These are phyloP conservation scores for Umbilicus rupestris DNA, from an alignment of 164 flowering plant species.

Conservation along the genomic window DNA sequence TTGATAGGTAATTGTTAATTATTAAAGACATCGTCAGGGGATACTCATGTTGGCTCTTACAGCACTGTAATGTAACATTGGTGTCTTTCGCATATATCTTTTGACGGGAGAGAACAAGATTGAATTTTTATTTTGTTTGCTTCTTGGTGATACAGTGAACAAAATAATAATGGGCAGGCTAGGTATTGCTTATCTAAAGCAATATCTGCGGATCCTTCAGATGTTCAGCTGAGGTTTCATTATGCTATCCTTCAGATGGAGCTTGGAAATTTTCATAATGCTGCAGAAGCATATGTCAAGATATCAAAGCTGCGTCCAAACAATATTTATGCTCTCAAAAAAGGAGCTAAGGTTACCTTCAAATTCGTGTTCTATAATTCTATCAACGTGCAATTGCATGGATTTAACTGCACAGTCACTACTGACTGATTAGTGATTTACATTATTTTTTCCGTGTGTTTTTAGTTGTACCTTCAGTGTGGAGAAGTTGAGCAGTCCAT, in stretches of 20 bases:
- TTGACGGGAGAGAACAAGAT: not conserved
- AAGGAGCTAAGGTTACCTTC: constrained; percentile 27
- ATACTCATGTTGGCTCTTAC: not conserved
- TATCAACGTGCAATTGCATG: not conserved
- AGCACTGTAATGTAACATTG: not conserved
- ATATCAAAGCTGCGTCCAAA: constrained; percentile 35
- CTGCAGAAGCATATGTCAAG: constrained; percentile 51
- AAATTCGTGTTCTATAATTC: not conserved
- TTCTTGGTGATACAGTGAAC: not conserved
- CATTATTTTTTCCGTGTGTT: not conserved
- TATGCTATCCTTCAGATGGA: not conserved
- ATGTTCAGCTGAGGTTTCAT: not conserved
- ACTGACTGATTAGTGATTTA: not conserved
- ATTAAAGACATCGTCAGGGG: not conserved
- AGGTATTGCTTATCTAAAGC: constrained; percentile 1
- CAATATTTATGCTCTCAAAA: constrained; percentile 33
- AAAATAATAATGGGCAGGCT: not conserved
- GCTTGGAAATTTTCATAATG: constrained; percentile 29
- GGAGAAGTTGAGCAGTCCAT: constrained; percentile 48
- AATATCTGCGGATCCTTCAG: constrained; percentile 1
- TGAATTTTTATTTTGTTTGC: not conserved
- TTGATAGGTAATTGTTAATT: not conserved
- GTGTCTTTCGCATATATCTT: not conserved
- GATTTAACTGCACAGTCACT: not conserved
- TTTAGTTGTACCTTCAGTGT: constrained; percentile 38